Evolutionary conservation across 768 basidiomycete genomes (phyloP), one percentile per base, ranked within the genome.

Genomic region (Gelatoporia subvermispora): DNA sequence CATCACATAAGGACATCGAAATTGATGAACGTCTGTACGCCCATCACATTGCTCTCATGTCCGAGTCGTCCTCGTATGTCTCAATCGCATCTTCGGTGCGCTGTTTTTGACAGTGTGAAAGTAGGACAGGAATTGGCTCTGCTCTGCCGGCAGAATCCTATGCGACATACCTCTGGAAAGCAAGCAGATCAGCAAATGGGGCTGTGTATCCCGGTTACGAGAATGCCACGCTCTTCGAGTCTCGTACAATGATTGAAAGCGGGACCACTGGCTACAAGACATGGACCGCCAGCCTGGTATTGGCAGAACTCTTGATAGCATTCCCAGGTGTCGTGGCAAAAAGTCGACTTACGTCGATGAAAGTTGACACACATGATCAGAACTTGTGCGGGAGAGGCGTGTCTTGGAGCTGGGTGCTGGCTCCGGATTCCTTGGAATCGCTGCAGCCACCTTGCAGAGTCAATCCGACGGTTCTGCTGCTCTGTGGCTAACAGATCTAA

Each of bases 251-350:
- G 2, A 81, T 90, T 23, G 87, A 90, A 62, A 70, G 71, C 36
- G 88, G 89, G 0, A 91, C 87, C 0, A 91, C 88, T 1, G 88
- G 89, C 11, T 65, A 91, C 41, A 74, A 85, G 46, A 92, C 88
- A 7, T 92, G 89, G 89, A 69, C 74, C 23, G 85, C 89, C 4
- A 84, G 86, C 54, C 75, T 84, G 38, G 68, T 77, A 24, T 69
- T 91, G 17, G 79, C 81, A 0, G 74, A 82, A 41, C 83, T 80
- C 57, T 68, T 91, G 20, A 73, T 79, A 17, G 50, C 57, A 8
- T 70, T 84, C 58, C 68, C 80, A 62, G 75, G 88, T 86, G 65
- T 25, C 41, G 17, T 5, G 10, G 36, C 11, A 18, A 10, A 24
- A 0, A 0, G 25, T 50, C 39, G 18, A 31, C 38, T 22, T 34